Conservation (phyloP, 352 stramenopile genomes). For the Globisporangium recalcitrans region DNA sequence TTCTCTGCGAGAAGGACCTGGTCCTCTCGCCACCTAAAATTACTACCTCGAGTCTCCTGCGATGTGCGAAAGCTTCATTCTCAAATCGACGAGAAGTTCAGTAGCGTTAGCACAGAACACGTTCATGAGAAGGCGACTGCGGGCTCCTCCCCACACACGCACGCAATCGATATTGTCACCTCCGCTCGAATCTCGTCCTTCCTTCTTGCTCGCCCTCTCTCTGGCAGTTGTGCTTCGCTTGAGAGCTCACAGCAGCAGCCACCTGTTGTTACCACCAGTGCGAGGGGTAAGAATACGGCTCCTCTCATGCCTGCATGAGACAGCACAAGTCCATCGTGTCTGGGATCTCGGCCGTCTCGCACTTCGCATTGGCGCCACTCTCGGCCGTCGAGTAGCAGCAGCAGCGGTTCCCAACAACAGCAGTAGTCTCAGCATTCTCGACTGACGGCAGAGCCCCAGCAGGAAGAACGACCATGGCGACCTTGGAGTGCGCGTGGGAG, state of each 20-base stretch:
- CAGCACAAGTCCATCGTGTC: slow-evolving; percentile 12
- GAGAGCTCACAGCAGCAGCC: background rate
- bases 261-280: background rate
- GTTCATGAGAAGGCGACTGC: too few relatives aligned
- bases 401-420: background rate
- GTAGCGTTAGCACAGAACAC: too few relatives aligned
- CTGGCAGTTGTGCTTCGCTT: background rate
- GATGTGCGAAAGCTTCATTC: background rate
- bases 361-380: slow-evolving; percentile 7
- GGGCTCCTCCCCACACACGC: too few relatives aligned
- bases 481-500: slow-evolving; percentile 35
- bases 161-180: background rate
- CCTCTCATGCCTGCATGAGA: slow-evolving; percentile 4
- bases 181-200: background rate
- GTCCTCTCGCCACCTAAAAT: background rate
- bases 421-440: background rate
- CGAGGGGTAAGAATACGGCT: slow-evolving; percentile 4
- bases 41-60: background rate
- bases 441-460: background rate
- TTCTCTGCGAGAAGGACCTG: too few relatives aligned
- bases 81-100: background rate
- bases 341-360: slow-evolving; percentile 11
- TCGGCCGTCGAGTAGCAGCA: slow-evolving; percentile 7
- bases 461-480: background rate
- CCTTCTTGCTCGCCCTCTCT: too few relatives aligned